A percentile compares a stretch with the other conserved stretches of the same genome.
phyloP scores from a whole-genome alignment of 768 basidiomycete species.

The Tephrocybe sp. region DNA sequence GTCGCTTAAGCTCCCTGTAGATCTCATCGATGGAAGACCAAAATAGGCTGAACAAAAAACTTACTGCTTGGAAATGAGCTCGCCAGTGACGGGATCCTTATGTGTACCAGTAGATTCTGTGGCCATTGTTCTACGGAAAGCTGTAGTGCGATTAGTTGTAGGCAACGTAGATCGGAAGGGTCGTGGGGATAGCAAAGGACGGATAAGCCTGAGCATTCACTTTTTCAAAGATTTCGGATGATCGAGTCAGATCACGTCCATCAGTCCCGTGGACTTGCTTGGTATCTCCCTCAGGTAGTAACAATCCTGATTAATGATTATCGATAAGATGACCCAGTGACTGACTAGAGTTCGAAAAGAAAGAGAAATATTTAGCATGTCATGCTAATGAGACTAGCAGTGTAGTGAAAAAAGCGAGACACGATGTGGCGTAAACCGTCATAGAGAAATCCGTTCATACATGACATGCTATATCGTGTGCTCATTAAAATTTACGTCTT shows the following conservation, averaged over 20 bases:
- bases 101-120: slow-evolving; percentile 46
- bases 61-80: slow-evolving; percentile 96
- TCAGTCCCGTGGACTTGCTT: slow-evolving; percentile 6
- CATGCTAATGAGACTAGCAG: no score
- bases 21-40: slow-evolving; percentile 25
- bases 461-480: no score
- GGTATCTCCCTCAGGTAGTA: neutral
- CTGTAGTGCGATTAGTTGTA: slow-evolving; percentile 4
- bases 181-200: slow-evolving; percentile 19
- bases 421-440: no score
- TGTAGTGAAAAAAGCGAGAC: no score
- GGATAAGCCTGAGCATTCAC: slow-evolving; percentile 34
- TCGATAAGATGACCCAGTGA: slow-evolving; percentile 1
- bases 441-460: no score
- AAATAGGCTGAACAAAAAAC: slow-evolving; percentile 30
- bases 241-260: slow-evolving; percentile 17
- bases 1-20: slow-evolving; percentile 88
- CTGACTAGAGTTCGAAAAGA: no score
- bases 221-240: slow-evolving; percentile 19
- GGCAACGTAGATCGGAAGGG: slow-evolving; percentile 10
- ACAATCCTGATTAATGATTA: neutral
- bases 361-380: no score
- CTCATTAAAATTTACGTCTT: no score
- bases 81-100: slow-evolving; percentile 89
- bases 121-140: slow-evolving; percentile 33